These are phyloP conservation scores for Verticillium klebahnii DNA, from an alignment of 2,329 filamentous ascomycete genomes.

Conservation along the genomic window DNA sequence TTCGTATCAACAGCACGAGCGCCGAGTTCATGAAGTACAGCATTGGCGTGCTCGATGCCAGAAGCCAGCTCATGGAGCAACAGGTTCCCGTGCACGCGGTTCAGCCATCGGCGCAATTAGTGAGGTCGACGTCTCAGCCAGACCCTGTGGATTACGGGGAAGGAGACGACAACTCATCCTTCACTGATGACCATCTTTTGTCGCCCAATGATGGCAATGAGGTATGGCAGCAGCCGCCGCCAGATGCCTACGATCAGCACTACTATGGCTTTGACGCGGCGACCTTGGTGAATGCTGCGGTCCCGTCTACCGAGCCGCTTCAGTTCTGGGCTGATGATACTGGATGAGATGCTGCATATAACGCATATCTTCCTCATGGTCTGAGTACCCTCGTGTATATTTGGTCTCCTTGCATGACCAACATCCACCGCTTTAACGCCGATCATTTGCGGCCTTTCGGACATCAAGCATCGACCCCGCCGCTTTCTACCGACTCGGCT, in stretches of 20 bases:
- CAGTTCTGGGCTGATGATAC: neutral
- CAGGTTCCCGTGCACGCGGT: neutral
- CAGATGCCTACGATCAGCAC: neutral
- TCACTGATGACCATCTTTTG: neutral
- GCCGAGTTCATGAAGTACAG: constrained; percentile 11
- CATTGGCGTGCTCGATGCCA: constrained; percentile 7
- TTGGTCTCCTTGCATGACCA: neutral
- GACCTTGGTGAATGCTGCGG: neutral
- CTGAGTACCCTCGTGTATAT: neutral
- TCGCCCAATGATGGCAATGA: neutral
- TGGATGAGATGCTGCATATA: neutral
- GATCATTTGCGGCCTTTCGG: neutral
- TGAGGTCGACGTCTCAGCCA: neutral
- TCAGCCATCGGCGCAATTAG: neutral
- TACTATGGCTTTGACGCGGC: neutral
- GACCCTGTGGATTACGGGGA: neutral
- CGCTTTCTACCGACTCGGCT: neutral
- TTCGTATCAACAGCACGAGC: constrained; percentile 8
- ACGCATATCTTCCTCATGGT: no score
- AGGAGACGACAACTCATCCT: neutral
- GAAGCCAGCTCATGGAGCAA: constrained; percentile 7
- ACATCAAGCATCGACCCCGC: neutral
- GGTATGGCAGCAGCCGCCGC: neutral
- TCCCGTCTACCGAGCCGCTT: neutral
- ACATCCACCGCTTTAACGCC: neutral